Conservation (phyloP, 1,139 yeast genomes). For the Debaryomyces singareniensis region DNA sequence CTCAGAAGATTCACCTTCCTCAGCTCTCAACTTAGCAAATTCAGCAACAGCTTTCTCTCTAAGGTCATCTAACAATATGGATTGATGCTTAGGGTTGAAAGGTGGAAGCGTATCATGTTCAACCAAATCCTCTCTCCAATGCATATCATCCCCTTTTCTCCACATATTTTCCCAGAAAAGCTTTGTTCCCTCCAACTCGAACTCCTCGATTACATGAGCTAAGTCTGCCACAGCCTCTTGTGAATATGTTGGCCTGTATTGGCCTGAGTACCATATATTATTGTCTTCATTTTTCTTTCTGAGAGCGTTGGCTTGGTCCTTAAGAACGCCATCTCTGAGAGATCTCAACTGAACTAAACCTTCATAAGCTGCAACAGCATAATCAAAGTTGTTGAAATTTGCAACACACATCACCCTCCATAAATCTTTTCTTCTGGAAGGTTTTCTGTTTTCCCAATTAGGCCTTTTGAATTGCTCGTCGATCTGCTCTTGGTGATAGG, state of each 20-base stretch:
- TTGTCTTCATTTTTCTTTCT: constrained; percentile 74
- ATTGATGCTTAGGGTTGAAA: constrained; percentile 59
- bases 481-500: constrained; percentile 63
- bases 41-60: constrained; percentile 36
- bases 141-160: constrained; percentile 72
- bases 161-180: constrained; percentile 80
- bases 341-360: constrained; percentile 69
- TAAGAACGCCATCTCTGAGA: constrained; percentile 57
- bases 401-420: constrained; percentile 93
- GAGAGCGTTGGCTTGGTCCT: constrained; percentile 57
- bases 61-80: constrained; percentile 54
- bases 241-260: constrained; percentile 82
- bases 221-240: constrained; percentile 93
- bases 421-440: constrained; percentile 72
- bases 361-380: constrained; percentile 69
- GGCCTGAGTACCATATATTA: constrained; percentile 79
- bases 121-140: constrained; percentile 56
- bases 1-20: no score
- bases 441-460: constrained; percentile 84
- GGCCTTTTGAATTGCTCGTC: constrained; percentile 69
- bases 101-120: constrained; percentile 55
- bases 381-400: constrained; percentile 55
- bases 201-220: constrained; percentile 61
- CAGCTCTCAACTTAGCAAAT: constrained; percentile 20
- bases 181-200: constrained; percentile 42